Evolutionary conservation across 345 rosid genomes (phyloP).

Genomic region (Eucalyptus decipiens): DNA sequence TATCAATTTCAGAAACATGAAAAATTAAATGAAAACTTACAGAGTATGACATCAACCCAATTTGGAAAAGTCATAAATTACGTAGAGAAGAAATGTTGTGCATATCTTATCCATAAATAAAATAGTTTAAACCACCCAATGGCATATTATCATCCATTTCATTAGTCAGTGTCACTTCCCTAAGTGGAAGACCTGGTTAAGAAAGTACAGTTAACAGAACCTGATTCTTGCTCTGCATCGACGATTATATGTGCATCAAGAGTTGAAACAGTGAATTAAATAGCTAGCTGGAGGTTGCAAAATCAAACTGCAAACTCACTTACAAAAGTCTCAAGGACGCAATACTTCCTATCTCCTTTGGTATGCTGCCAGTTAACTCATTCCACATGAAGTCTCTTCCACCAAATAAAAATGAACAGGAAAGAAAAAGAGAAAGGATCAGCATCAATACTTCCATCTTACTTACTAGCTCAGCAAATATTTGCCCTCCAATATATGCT

Average conservation of each 20-base stretch:
- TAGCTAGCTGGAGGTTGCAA: background rate
- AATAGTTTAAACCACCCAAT: background rate
- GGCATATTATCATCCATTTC: background rate
- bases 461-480: background rate
- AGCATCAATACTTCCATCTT: background rate
- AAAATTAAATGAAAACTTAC: background rate
- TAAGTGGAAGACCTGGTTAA: background rate
- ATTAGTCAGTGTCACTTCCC: background rate
- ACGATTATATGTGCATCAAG: background rate
- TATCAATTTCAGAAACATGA: background rate
- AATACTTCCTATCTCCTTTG: constrained; percentile 81
- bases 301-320: constrained; percentile 12
- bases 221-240: background rate
- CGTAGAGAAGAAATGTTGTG: background rate
- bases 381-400: constrained; percentile 96
- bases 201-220: background rate
- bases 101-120: background rate
- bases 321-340: constrained; percentile 65
- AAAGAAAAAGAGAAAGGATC: background rate
- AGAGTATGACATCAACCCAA: background rate
- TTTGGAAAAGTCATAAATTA: background rate
- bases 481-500: background rate
- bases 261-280: background rate
- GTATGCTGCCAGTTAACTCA: constrained; percentile 58
- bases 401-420: background rate